phyloP scores from a whole-genome alignment of 805 yeast genomes.

The Priceomyces haplophilus region DNA sequence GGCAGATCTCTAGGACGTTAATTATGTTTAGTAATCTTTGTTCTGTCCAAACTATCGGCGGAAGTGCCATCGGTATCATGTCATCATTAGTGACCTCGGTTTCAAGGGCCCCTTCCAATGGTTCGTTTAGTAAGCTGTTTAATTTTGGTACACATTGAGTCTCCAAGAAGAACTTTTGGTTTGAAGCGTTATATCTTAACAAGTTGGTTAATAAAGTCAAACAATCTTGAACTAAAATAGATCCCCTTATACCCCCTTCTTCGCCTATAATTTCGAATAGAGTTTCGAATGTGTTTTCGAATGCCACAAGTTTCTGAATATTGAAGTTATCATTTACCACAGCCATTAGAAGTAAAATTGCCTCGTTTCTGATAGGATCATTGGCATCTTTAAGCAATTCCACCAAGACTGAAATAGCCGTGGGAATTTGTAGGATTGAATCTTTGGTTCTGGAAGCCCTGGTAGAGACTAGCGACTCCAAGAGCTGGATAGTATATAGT shows the following conservation, averaged over 20 bases:
- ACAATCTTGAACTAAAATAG: conserved; percentile 88
- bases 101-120: conserved; percentile 42
- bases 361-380: conserved; percentile 88
- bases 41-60: conserved; percentile 67
- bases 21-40: conserved; percentile 68
- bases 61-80: conserved; percentile 9
- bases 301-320: conserved; percentile 89
- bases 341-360: conserved; percentile 78
- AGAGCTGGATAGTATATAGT: conserved; percentile 76
- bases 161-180: conserved; percentile 85
- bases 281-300: conserved; percentile 86
- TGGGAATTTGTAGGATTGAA: conserved; percentile 65
- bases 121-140: conserved; percentile 60
- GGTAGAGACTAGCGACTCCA: conserved; percentile 78
- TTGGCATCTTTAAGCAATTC: conserved; percentile 43
- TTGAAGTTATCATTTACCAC: conserved; percentile 78
- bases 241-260: conserved; percentile 89
- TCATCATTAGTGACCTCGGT: conserved; percentile 16
- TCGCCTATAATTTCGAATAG: conserved; percentile 74
- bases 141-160: conserved; percentile 72
- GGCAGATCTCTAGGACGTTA: conserved; percentile 67
- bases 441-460: conserved; percentile 75
- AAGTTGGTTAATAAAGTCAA: conserved; percentile 70
- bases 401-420: conserved; percentile 77
- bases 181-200: conserved; percentile 78